These are phyloP conservation scores for Teratosphaeria viscida DNA, from an alignment of 2,329 filamentous ascomycete species.

Conservation along the genomic window DNA sequence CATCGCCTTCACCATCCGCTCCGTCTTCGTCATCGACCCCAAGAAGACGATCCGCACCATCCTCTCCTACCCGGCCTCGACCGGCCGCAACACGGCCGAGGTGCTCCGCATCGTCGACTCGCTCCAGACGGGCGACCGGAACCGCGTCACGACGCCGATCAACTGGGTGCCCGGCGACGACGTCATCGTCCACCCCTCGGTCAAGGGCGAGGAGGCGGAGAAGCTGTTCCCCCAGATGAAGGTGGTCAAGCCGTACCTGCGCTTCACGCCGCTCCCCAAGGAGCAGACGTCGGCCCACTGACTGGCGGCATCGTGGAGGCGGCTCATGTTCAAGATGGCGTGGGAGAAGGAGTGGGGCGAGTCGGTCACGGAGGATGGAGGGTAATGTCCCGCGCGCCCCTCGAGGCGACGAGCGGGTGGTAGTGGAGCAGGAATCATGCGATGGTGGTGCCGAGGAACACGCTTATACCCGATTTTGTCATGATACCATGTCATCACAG, in stretches of 20 bases:
- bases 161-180: constrained; percentile 51
- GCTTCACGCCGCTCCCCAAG: constrained; percentile 49
- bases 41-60: constrained; percentile 55
- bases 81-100: constrained; percentile 46
- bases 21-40: constrained; percentile 55
- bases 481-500: neutral
- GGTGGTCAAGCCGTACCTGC: constrained; percentile 53
- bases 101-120: constrained; percentile 43
- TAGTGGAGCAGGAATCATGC: neutral
- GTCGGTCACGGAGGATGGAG: constrained; percentile 2
- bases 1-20: constrained; percentile 53
- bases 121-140: constrained; percentile 48
- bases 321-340: constrained; percentile 8
- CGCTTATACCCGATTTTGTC: neutral
- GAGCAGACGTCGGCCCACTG: constrained; percentile 44
- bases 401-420: neutral
- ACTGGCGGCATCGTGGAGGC: constrained; percentile 8
- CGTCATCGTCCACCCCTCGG: constrained; percentile 50
- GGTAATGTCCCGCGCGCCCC: neutral
- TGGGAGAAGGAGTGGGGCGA: constrained; percentile 11
- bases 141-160: constrained; percentile 50
- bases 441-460: neutral
- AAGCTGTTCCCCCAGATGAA: constrained; percentile 48
- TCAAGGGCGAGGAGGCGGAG: constrained; percentile 50
- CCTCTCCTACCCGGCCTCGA: constrained; percentile 52